A percentile compares a stretch with the other conserved stretches of the same genome.
Conservation (phyloP, 192 early-diverging fungal genomes). For the Podochytrium sp. region DNA sequence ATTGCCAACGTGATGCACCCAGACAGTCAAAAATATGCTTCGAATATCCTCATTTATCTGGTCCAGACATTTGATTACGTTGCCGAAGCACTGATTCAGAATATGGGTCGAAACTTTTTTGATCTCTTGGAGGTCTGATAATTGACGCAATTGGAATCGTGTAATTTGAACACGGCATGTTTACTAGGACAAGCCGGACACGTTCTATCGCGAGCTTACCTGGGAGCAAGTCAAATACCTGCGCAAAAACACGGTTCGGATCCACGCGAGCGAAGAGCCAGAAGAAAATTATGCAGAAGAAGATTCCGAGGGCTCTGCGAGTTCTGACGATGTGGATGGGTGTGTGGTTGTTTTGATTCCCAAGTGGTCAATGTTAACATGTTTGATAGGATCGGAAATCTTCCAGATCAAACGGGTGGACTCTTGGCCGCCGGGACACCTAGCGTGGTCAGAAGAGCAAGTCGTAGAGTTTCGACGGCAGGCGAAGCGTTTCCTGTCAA, state of each 20-base stretch:
- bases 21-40: conserved; percentile 62
- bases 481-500: not conserved
- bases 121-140: conserved; percentile 56
- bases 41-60: conserved; percentile 53
- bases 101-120: conserved; percentile 67
- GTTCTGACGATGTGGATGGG: conserved; percentile 45
- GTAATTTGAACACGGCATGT: not conserved
- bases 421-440: not conserved
- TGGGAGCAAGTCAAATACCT: conserved; percentile 64
- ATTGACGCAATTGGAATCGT: not conserved
- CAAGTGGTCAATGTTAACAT: not conserved
- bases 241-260: conserved; percentile 55
- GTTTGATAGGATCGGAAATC: not conserved
- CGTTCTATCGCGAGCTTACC: conserved; percentile 61
- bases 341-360: not conserved
- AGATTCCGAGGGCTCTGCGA: conserved; percentile 33
- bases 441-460: not conserved
- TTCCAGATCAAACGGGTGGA: not conserved
- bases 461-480: not conserved
- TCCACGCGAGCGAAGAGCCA: conserved; percentile 30
- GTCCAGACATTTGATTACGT: conserved; percentile 51
- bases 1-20: conserved; percentile 62
- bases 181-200: conserved; percentile 55
- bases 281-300: conserved; percentile 24
- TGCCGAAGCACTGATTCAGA: conserved; percentile 41